Evolutionary conservation across 345 rosid species (phyloP).

Genomic region (Laguncularia racemosa): DNA sequence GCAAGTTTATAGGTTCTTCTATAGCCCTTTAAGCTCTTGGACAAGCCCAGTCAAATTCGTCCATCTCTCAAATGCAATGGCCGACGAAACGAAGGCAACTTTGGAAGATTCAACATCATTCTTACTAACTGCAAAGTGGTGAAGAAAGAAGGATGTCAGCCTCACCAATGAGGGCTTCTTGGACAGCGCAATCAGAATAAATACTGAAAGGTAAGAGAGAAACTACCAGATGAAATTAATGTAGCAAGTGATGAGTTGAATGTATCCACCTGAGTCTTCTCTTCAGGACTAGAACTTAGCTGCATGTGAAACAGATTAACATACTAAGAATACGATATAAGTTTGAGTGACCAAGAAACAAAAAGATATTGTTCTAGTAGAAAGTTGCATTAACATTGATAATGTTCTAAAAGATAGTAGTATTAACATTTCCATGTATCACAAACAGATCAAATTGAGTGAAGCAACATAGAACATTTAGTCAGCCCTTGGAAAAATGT

Average conservation of each 20-base stretch:
- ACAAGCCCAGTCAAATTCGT: constrained; percentile 57
- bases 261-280: constrained; percentile 54
- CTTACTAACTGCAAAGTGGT: constrained; percentile 40
- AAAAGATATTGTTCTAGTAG: not conserved
- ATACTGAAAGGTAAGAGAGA: too few relatives aligned
- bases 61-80: constrained; percentile 84
- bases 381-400: not conserved
- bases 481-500: too few relatives aligned
- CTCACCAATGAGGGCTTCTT: not conserved
- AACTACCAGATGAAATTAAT: constrained; percentile 72
- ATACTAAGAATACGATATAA: constrained; percentile 6
- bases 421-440: not conserved
- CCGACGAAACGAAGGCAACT: constrained; percentile 64
- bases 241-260: constrained; percentile 76
- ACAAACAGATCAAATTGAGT: not conserved
- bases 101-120: constrained; percentile 77
- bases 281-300: constrained; percentile 69
- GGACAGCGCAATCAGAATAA: too few relatives aligned
- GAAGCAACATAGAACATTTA: too few relatives aligned
- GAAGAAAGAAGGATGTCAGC: constrained; percentile 3
- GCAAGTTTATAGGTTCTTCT: constrained; percentile 6
- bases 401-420: not conserved
- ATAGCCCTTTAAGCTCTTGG: constrained; percentile 63
- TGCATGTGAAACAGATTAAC: constrained; percentile 19
- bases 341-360: not conserved